Evolutionary conservation across 2,329 filamentous ascomycete species (phyloP), one percentile per base, ranked within the genome.

Genomic region (Beauveria sp.): DNA sequence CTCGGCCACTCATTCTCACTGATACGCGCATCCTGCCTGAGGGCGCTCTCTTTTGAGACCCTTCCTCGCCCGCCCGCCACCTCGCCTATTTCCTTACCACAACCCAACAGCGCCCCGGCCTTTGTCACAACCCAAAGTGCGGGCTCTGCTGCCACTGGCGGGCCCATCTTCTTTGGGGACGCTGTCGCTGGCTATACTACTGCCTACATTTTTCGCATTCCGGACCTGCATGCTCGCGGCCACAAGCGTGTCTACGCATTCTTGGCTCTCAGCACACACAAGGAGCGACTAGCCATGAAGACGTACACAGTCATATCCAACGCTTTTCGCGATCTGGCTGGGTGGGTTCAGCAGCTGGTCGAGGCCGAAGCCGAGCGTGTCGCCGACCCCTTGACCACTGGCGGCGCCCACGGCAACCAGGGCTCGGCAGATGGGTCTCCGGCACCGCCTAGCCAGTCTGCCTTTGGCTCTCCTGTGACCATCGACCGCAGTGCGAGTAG

Each of bases 201-300:
- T 0, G 86, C 85, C 16, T 88, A 87, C 71, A 86, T 88, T 64
- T 89, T 89, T 68, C 85, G 86, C 28, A 86, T 89, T 47, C 83
- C 85, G 7, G 86, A 89, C 68, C 77, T 87, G 41, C 85, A 87
- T 64, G 86, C 86, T 16, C 83, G 86, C 14, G 86, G 86, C 5
- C 83, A 87, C 66, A 85, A 86, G 71, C 81, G 86, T n/a, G 83
- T 88, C 14, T 89, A 89, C 67, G 86, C 86, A 12, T 84, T 89
- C 63, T 72, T 89, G 62, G 84, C 85, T 2, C 79, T 88, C 52
- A 86, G 80, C 70, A 87, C 84, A 12, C 83, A 88, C 70, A 82
- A 83, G 56, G 85, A 88, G 71, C 79, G 84, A 16, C 73, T 84
- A 16, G 84, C 84, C 50, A 86, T 89, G 81, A 85, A 86, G 70